A percentile compares a stretch with the other conserved stretches of the same genome.
phyloP scores from a whole-genome alignment of 2,329 filamentous ascomycete species.

The Hypomyces rosellus region DNA sequence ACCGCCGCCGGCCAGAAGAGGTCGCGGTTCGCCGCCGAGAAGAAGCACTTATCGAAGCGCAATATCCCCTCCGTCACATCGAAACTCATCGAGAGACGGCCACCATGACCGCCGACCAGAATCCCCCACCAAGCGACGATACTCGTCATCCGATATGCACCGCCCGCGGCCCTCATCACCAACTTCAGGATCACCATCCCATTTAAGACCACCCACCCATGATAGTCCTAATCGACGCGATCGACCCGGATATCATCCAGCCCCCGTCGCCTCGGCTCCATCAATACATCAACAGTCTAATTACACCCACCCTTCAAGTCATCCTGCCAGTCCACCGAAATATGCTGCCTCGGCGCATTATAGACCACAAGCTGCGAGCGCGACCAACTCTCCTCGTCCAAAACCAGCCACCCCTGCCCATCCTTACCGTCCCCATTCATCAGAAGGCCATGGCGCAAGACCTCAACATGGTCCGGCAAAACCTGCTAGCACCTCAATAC shows the following conservation, averaged over 20 bases:
- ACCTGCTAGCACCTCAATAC: neutral
- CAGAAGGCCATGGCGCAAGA: conserved; percentile 2
- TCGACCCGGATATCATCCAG: conserved; percentile 1
- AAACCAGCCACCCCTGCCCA: neutral
- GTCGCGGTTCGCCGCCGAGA: conserved; percentile 7
- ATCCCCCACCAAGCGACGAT: conserved; percentile 8
- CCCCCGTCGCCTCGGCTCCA: neutral
- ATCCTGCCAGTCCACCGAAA: conserved; percentile 4
- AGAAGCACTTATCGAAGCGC: conserved; percentile 6
- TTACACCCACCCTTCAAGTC: neutral
- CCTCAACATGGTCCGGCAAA: conserved; percentile 1
- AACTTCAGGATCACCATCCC: neutral
- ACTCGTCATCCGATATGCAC: conserved; percentile 8
- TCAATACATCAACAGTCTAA: neutral
- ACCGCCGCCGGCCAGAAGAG: neutral
- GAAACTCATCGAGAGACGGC: neutral
- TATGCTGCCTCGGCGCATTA: conserved; percentile 14
- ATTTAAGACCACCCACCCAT: neutral
- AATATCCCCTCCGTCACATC: conserved; percentile 8
- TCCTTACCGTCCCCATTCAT: conserved; percentile 2
- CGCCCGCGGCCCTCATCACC: neutral
- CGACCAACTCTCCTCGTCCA: conserved; percentile 6
- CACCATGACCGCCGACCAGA: neutral
- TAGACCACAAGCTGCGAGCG: conserved; percentile 10
- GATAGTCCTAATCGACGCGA: conserved; percentile 1